Base-by-base conservation (phyloP, 805 yeast genomes). In the Lipomyces anomalus region DNA sequence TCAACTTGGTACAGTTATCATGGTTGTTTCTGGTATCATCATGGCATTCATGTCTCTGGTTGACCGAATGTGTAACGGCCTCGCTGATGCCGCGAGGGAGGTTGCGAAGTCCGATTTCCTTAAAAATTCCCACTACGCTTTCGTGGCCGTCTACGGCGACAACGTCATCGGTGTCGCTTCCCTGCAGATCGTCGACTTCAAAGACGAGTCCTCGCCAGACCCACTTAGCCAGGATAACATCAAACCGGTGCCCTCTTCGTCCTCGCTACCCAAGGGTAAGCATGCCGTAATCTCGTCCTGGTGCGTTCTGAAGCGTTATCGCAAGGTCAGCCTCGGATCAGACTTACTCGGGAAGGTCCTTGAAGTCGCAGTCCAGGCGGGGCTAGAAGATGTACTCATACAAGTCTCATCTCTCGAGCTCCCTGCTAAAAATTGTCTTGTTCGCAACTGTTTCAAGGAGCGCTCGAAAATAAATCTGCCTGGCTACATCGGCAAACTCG, bases 281-380 rank as follows among this genome's bases (percentile, higher is more conserved):
- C 43, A 37, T 23, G 59, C 53, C 9, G 30, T 45, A 26, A 46
- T 55, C 18, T 34, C 55, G n/a, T 46, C 56, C 21, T 55, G 58
- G 58, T 35, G 53, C 4, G 59, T 55, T 6, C 16, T 50, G 13
- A 38, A 42, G 24, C 43, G 52, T 13, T 55, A 55, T 39, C 39
- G 59, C 13, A 39, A 45, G 9, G 57, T 43, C 33, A 59, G 59
- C n/a, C 44, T 55, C 23, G 59, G 59, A 20, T 22, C 34, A 18
- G 59, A 55, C 30, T 38, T 55, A 16, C 32, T 55, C 13, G 22
- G 37, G 18, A 21, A 38, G n/a, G 53, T 32, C 4, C 11, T 52
- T 16, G 24, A 43, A 13, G 48, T 35, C 16, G 52, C 44, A 18
- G 35, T 35, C 6, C 37, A 44, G 34, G 53, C 43, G 38, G 21